Evolutionary conservation across 768 basidiomycete genomes (phyloP).

Genomic region (Boletus tylopilopsis): DNA sequence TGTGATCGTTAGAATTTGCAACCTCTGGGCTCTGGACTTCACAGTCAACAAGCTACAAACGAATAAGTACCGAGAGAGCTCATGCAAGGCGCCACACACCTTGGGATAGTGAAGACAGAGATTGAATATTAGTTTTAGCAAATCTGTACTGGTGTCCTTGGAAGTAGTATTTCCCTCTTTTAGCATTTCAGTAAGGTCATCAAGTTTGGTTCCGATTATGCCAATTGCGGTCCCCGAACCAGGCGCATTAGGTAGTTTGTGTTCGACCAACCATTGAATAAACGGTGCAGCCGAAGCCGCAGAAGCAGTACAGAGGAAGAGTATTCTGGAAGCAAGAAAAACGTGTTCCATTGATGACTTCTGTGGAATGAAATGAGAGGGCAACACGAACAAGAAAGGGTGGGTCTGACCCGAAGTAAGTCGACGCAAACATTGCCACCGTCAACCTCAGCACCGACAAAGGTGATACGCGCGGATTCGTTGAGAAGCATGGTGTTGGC

Average conservation of each 20-base stretch:
- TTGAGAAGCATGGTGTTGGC: constrained; percentile 78
- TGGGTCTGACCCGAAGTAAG: constrained; percentile 52
- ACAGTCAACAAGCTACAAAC: constrained; percentile 35
- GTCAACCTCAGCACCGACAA: constrained; percentile 54
- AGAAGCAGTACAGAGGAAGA: constrained; percentile 69
- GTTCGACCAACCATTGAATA: constrained; percentile 61
- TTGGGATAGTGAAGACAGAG: constrained; percentile 78
- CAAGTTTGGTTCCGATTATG: constrained; percentile 58
- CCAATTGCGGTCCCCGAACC: constrained; percentile 51
- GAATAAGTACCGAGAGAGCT: background rate
- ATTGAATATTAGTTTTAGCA: constrained; percentile 85
- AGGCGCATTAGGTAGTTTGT: constrained; percentile 46
- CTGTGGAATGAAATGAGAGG: constrained; percentile 34
- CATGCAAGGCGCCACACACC: constrained; percentile 32
- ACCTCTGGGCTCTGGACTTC: constrained; percentile 39
- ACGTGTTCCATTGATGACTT: constrained; percentile 63
- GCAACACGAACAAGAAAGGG: constrained; percentile 11
- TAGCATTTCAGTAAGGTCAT: constrained; percentile 47
- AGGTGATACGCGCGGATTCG: constrained; percentile 55
- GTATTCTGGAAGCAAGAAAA: constrained; percentile 71
- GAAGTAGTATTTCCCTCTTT: constrained; percentile 40
- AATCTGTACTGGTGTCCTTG: constrained; percentile 73
- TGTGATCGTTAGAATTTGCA: constrained; percentile 24
- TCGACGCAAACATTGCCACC: constrained; percentile 57
- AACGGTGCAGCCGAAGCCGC: constrained; percentile 40